Conservation (phyloP, 2,329 filamentous ascomycete species). For the Colletotrichum truncatum region DNA sequence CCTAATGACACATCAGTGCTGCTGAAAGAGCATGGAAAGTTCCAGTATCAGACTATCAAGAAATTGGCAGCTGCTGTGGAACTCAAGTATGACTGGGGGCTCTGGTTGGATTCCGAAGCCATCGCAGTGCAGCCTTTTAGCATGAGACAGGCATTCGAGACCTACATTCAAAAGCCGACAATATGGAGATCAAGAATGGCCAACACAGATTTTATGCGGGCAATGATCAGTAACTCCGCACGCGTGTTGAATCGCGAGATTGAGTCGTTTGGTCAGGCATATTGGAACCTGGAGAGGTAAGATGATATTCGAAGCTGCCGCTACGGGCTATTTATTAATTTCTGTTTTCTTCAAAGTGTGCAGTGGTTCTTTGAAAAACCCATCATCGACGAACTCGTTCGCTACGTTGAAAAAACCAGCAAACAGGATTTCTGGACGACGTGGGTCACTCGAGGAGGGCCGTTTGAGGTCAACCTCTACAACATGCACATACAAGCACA, state of each 20-base stretch:
- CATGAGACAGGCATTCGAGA: background rate
- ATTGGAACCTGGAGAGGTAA: slow-evolving; percentile 19
- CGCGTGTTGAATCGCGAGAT: background rate
- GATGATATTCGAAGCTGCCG: background rate
- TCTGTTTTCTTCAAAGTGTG: background rate
- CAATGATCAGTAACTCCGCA: background rate
- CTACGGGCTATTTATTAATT: background rate
- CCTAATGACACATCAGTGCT: slow-evolving; percentile 7
- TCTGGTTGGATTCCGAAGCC: slow-evolving; percentile 23
- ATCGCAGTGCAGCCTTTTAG: slow-evolving; percentile 19
- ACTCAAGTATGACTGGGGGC: slow-evolving; percentile 13
- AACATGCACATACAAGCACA: slow-evolving; percentile 14
- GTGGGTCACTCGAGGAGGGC: background rate
- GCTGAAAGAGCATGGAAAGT: background rate
- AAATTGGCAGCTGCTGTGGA: slow-evolving; percentile 12
- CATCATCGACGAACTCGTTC: background rate
- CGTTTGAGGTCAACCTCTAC: slow-evolving; percentile 15
- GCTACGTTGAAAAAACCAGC: background rate
- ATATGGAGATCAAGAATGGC: slow-evolving; percentile 6
- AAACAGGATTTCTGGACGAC: slow-evolving; percentile 14
- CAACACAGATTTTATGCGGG: background rate
- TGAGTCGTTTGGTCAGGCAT: background rate
- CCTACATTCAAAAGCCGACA: slow-evolving; percentile 2
- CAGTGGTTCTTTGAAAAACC: slow-evolving; percentile 14
- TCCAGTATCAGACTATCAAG: slow-evolving; percentile 19